Conservation (phyloP, 805 yeast species). For the Barnettozyma vustinii region DNA sequence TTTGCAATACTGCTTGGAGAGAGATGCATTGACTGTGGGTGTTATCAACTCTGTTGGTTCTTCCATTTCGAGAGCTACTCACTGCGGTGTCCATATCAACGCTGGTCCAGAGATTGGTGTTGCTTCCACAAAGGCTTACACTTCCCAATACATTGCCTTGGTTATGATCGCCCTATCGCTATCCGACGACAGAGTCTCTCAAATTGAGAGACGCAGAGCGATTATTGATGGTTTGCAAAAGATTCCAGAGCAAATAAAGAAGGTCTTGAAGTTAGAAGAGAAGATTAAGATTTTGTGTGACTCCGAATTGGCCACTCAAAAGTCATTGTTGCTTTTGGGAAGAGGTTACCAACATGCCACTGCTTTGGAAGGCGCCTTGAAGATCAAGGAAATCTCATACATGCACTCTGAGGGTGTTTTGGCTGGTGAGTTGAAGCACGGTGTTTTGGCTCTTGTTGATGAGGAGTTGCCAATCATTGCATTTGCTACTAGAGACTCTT, state of each 20-base stretch:
- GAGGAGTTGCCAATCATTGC: slow-evolving; percentile 91
- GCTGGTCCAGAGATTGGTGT: slow-evolving; percentile 99
- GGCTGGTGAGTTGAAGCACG: slow-evolving; percentile 98
- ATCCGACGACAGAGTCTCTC: slow-evolving; percentile 84
- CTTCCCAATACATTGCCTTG: slow-evolving; percentile 94
- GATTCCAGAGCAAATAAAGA: slow-evolving; percentile 81
- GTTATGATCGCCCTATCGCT: slow-evolving; percentile 96
- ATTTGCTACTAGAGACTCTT: slow-evolving; percentile 92
- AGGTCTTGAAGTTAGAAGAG: slow-evolving; percentile 67
- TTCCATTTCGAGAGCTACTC: slow-evolving; percentile 91
- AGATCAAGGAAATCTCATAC: slow-evolving; percentile 96
- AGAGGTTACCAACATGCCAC: slow-evolving; percentile 97
- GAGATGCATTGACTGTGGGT: slow-evolving; percentile 97
- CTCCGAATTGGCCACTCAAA: slow-evolving; percentile 67
- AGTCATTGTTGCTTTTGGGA: slow-evolving; percentile 85
- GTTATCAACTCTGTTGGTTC: slow-evolving; percentile 98
- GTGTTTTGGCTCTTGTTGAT: slow-evolving; percentile 95
- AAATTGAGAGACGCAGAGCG: slow-evolving; percentile 67
- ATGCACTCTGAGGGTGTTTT: slow-evolving; percentile 99
- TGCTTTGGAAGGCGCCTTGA: slow-evolving; percentile 96
- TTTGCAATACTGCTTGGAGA: slow-evolving; percentile 88
- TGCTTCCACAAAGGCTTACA: slow-evolving; percentile 98
- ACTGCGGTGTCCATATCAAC: slow-evolving; percentile 98
- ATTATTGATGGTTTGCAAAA: slow-evolving; percentile 80
- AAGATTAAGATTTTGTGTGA: slow-evolving; percentile 73